phyloP scores from a whole-genome alignment of 441 rosid species.

The Breynia disticha region DNA sequence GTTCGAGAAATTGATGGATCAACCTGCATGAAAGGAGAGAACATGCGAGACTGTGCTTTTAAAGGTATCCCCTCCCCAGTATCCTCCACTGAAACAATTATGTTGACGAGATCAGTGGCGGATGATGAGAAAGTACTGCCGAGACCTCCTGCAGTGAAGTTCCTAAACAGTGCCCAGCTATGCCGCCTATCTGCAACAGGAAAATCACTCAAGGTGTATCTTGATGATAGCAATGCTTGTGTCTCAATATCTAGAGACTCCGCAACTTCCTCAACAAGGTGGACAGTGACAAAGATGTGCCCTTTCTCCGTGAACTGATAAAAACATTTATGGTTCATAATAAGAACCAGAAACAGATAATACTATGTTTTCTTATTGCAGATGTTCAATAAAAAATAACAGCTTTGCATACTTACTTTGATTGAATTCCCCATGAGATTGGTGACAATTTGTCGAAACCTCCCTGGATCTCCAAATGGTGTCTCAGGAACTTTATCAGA shows the following conservation, averaged over 20 bases:
- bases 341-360: too few relatives aligned
- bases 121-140: conserved; percentile 17
- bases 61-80: conserved; percentile 85
- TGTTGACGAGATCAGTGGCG: conserved; percentile 36
- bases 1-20: conserved; percentile 78
- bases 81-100: conserved; percentile 86
- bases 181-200: conserved; percentile 58
- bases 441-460: conserved; percentile 83
- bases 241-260: conserved; percentile 44
- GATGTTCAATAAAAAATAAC: conserved; percentile 4
- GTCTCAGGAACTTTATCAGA: conserved; percentile 72
- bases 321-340: neutral
- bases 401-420: conserved; percentile 46
- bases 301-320: conserved; percentile 84
- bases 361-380: neutral
- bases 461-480: conserved; percentile 80
- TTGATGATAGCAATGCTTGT: conserved; percentile 24
- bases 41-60: conserved; percentile 83
- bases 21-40: conserved; percentile 90
- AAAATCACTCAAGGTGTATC: conserved; percentile 69
- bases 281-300: conserved; percentile 74
- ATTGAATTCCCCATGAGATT: conserved; percentile 93
- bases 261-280: conserved; percentile 68
- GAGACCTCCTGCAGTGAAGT: conserved; percentile 39
- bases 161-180: conserved; percentile 63